Conservation (phyloP, 148 eudicot species). For the Spergularia marina region DNA sequence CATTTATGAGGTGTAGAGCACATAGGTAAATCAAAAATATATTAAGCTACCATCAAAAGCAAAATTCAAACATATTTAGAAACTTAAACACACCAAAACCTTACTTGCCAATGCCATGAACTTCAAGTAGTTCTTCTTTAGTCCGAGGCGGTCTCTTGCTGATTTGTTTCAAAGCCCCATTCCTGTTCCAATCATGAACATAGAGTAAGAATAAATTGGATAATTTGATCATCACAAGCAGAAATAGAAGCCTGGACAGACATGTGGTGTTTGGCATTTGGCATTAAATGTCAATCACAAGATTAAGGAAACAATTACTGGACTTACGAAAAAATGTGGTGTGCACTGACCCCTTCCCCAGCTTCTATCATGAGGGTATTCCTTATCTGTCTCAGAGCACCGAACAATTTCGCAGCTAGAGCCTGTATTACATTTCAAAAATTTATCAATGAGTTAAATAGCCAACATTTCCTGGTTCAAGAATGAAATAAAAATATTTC, state of each 20-base stretch:
- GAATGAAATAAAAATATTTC: constrained; percentile 1
- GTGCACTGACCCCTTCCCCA: constrained; percentile 52
- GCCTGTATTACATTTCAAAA: constrained; percentile 37
- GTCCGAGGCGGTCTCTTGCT: constrained; percentile 64
- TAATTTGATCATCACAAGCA: constrained; percentile 5
- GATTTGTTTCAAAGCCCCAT: constrained; percentile 44
- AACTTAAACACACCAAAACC: constrained; percentile 7
- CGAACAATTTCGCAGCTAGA: constrained; percentile 60
- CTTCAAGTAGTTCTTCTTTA: constrained; percentile 69
- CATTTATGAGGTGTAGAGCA: too few relatives aligned
- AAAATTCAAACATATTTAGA: not conserved
- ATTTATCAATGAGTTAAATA: not conserved
- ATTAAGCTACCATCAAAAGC: too few relatives aligned
- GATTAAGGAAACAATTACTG: constrained; percentile 9
- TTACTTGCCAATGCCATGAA: constrained; percentile 84
- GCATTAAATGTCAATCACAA: not conserved
- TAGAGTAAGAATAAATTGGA: constrained; percentile 3
- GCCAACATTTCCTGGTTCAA: not conserved
- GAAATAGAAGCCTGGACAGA: not conserved
- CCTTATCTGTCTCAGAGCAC: constrained; percentile 58
- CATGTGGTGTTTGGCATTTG: not conserved
- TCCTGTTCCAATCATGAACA: constrained; percentile 39
- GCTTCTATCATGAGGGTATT: constrained; percentile 49
- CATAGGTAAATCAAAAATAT: not conserved
- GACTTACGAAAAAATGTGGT: constrained; percentile 76